phyloP scores from a whole-genome alignment of 108 stramenopile species.

The Seminavis robusta region DNA sequence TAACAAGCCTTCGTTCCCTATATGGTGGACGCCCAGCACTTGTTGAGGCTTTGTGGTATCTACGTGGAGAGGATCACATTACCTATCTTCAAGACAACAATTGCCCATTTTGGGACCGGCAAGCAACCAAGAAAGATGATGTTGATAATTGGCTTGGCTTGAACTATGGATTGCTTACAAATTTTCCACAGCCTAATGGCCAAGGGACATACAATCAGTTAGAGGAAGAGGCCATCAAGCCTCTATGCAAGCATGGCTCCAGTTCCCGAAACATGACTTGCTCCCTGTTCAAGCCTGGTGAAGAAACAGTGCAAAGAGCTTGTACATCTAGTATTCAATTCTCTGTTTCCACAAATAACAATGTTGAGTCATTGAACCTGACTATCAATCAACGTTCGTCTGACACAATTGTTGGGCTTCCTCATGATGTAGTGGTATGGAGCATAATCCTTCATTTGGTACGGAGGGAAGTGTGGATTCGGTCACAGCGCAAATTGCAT shows the following conservation, averaged over 20 bases:
- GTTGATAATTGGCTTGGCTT: too few relatives aligned
- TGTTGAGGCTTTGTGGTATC: too few relatives aligned
- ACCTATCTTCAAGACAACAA: too few relatives aligned
- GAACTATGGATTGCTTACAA: slow-evolving; percentile 4
- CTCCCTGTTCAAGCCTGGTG: background rate
- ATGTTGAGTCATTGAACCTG: too few relatives aligned
- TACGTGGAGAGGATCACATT: too few relatives aligned
- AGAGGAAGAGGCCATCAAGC: slow-evolving; percentile 1
- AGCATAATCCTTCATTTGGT: slow-evolving; percentile 4
- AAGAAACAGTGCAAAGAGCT: background rate
- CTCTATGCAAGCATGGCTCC: background rate
- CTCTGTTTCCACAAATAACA: background rate
- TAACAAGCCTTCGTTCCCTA: too few relatives aligned
- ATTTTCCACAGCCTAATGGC: too few relatives aligned
- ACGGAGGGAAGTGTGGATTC: slow-evolving; percentile 1
- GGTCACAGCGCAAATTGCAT: background rate
- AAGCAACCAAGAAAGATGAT: too few relatives aligned
- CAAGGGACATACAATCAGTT: slow-evolving; percentile 2
- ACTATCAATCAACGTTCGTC: slow-evolving; percentile 4
- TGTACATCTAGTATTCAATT: background rate
- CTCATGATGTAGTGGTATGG: slow-evolving; percentile 7
- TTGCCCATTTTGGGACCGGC: too few relatives aligned
- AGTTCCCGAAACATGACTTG: slow-evolving; percentile 9
- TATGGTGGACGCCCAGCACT: too few relatives aligned
- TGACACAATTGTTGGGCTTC: slow-evolving; percentile 5